Evolutionary conservation across 768 basidiomycete species (phyloP).

Genomic region (Psilocybe cyanescens): DNA sequence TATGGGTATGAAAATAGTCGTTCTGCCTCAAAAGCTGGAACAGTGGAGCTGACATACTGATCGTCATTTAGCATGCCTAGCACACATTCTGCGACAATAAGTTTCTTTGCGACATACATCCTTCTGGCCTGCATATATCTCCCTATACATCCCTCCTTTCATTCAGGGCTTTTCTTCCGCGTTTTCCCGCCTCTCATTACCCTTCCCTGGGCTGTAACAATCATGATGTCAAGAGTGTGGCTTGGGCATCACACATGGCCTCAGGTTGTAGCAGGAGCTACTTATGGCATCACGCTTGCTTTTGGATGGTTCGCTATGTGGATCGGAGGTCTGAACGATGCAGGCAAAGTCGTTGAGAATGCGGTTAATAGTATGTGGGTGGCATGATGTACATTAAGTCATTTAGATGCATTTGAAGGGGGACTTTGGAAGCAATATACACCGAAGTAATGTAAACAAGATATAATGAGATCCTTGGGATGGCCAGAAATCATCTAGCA

Average conservation of each 20-base stretch:
- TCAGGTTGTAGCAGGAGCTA: constrained; percentile 65
- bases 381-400: background rate
- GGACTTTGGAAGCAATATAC: too few relatives aligned
- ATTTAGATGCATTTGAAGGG: too few relatives aligned
- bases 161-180: constrained; percentile 40
- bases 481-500: too few relatives aligned
- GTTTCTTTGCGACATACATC: constrained; percentile 66
- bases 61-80: constrained; percentile 70
- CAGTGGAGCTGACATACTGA: background rate
- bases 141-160: constrained; percentile 61
- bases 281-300: constrained; percentile 58
- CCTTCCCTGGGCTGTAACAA: constrained; percentile 56
- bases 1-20: constrained; percentile 57
- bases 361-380: constrained; percentile 13
- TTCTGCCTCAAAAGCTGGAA: background rate
- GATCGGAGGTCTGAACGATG: constrained; percentile 37
- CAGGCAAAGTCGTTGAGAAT: constrained; percentile 27
- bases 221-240: constrained; percentile 71
- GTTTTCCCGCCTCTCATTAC: constrained; percentile 47
- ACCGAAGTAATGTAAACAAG: background rate
- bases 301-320: constrained; percentile 62
- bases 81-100: constrained; percentile 75
- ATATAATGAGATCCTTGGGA: background rate
- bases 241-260: constrained; percentile 77
- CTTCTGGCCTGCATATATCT: constrained; percentile 59